Base-by-base conservation (phyloP, 2,329 filamentous ascomycete genomes). In the Exserohilum rostratum region DNA sequence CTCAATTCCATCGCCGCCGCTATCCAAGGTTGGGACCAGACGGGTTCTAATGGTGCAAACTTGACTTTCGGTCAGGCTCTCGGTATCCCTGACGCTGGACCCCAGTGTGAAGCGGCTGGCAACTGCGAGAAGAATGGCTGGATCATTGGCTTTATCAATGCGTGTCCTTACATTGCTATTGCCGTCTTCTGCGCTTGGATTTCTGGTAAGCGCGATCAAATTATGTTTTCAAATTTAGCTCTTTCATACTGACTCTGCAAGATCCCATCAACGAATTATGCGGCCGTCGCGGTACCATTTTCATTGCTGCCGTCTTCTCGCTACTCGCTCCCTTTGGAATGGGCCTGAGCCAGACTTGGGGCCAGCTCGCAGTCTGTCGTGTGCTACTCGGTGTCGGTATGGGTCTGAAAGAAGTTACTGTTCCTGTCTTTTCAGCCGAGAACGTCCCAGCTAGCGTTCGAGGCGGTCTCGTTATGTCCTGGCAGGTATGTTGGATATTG, bases 1-100 rank as follows among this genome's bases (percentile, higher is more conserved):
- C 83, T 85, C 31, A 89, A 86, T 69, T 89, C 87, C 10, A 84
- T 90, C 50, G 87, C 85, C 35, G 87, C 87, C 5, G 86, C 87
- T n/a, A 86, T 90, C 25, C 75, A 79, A 30, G 85, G 86, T 17
- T 88, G 86, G 86, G 86, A 88, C 63, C 85, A 87, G 70, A 87
- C 85, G 5, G 67, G 64, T 4, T 68, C 66, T n/a, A 69, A 72
- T 47, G 73, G 72, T 33, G 85, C 86, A 33, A 88, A 85, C 58
- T 76, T 88, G 58, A 81, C 82, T 49, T 88, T 88, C 60, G 85
- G 85, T 0, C 55, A 70, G 0, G 60, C 65, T 0, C 66, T 72
- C 30, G 66, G 68, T 27, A 71, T 73, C 18, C 64, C 69, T 3
- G 69, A 73, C 37, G 50, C 58, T 22, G 68, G 67, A 0, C 29